These are phyloP conservation scores for Calocera viscosa DNA, from an alignment of 768 basidiomycete genomes.

Conservation along the genomic window DNA sequence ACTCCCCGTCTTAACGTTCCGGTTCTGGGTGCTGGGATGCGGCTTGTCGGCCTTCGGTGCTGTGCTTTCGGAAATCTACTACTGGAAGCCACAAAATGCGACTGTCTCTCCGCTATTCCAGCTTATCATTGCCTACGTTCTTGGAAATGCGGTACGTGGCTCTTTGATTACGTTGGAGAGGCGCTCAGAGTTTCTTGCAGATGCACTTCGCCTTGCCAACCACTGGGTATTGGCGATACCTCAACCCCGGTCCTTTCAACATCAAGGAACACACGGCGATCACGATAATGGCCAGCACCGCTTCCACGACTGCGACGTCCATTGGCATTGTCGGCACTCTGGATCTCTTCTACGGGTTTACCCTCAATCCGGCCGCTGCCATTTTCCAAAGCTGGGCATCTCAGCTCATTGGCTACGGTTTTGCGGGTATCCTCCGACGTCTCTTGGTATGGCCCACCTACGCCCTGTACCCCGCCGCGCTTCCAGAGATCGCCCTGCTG, in stretches of 20 bases:
- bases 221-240: conserved; percentile 39
- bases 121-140: conserved; percentile 43
- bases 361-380: conserved; percentile 38
- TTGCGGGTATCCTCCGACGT: conserved; percentile 28
- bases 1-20: conserved; percentile 39
- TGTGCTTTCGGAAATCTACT: conserved; percentile 18
- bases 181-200: conserved; percentile 1
- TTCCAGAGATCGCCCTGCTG: conserved; percentile 40
- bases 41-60: conserved; percentile 40
- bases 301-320: conserved; percentile 44
- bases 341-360: conserved; percentile 42
- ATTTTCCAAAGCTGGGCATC: conserved; percentile 47
- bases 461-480: conserved; percentile 42
- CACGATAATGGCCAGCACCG: conserved; percentile 49
- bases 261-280: conserved; percentile 52
- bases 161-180: conserved; percentile 25
- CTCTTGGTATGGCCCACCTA: conserved; percentile 15
- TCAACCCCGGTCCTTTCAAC: conserved; percentile 55
- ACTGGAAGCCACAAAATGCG: conserved; percentile 35
- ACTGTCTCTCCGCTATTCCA: conserved; percentile 44
- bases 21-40: conserved; percentile 37
- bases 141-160: conserved; percentile 40
- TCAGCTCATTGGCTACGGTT: conserved; percentile 32
- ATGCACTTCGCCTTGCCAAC: conserved; percentile 32
- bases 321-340: conserved; percentile 51